These are phyloP conservation scores for Colletotrichum cereale DNA, from an alignment of 2,329 filamentous ascomycete species.

Conservation along the genomic window DNA sequence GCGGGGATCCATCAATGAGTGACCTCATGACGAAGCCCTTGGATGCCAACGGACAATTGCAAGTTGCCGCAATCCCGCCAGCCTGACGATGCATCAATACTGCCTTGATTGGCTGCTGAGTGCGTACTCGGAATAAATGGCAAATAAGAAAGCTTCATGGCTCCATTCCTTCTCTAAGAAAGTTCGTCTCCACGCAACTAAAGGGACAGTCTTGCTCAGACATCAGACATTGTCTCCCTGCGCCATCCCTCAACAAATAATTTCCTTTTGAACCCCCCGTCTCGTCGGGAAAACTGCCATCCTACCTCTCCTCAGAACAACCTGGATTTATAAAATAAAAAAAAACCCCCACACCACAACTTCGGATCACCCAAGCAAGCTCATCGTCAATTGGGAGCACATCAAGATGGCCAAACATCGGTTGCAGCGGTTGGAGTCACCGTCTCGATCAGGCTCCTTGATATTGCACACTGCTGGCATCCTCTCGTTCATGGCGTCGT, in stretches of 20 bases:
- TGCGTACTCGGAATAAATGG: background rate
- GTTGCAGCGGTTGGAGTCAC: slow-evolving; percentile 75
- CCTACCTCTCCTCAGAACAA: slow-evolving; percentile 23
- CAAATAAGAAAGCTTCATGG: slow-evolving; percentile 8
- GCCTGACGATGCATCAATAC: slow-evolving; percentile 16
- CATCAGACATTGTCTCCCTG: slow-evolving; percentile 34
- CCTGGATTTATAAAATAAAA: too few relatives aligned
- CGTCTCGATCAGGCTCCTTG: slow-evolving; percentile 73
- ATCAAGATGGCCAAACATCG: slow-evolving; percentile 64
- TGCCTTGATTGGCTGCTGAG: slow-evolving; percentile 30
- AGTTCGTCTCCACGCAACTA: slow-evolving; percentile 26
- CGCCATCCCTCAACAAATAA: slow-evolving; percentile 24
- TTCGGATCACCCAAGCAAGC: slow-evolving; percentile 1
- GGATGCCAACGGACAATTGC: slow-evolving; percentile 26
- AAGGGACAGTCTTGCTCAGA: slow-evolving; percentile 29
- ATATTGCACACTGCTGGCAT: slow-evolving; percentile 69
- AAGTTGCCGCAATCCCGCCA: slow-evolving; percentile 31
- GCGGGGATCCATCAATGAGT: slow-evolving; percentile 37
- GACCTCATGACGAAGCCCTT: slow-evolving; percentile 37
- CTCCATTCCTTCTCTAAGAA: background rate
- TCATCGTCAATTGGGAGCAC: background rate
- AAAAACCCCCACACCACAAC: too few relatives aligned
- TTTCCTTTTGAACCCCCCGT: slow-evolving; percentile 10
- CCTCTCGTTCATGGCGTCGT: slow-evolving; percentile 65
- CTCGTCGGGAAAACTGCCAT: slow-evolving; percentile 11